phyloP scores from a whole-genome alignment of 257 asterid genomes.

The Rubia yunnanensis region DNA sequence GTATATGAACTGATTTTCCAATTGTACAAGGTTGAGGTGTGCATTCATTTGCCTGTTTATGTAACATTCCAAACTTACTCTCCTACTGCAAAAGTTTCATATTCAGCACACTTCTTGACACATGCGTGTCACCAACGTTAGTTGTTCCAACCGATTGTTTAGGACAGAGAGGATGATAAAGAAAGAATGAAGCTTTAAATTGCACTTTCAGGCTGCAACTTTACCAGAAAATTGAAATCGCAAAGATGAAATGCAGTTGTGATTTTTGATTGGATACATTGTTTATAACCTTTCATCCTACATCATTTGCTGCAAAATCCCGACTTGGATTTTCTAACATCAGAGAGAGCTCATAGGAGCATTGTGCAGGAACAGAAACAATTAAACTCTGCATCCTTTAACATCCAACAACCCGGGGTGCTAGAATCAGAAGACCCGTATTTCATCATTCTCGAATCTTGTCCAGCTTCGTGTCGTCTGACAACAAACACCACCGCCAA shows the following conservation, averaged over 20 bases:
- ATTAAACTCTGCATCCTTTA: background rate
- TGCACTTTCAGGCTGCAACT: background rate
- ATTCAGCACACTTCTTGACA: background rate
- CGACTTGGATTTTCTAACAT: background rate
- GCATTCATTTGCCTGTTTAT: background rate
- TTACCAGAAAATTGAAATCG: background rate
- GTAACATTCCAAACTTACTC: background rate
- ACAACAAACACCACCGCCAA: background rate
- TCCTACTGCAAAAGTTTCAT: background rate
- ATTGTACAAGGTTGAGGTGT: no score
- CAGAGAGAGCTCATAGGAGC: background rate
- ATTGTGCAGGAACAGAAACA: background rate
- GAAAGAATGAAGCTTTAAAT: no score
- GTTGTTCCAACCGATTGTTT: no score
- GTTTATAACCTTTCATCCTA: background rate
- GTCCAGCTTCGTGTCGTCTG: conserved; percentile 49
- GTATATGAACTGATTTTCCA: no score
- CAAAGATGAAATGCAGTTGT: background rate
- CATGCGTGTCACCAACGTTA: no score
- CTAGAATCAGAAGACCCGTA: background rate
- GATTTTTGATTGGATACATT: background rate
- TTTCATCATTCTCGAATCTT: conserved; percentile 17
- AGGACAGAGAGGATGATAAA: no score
- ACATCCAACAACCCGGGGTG: background rate
- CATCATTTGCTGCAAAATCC: background rate